Evolutionary conservation across 75 land plant species (phyloP), one percentile per base, ranked within the genome.

Genomic region (Picea glauca): DNA sequence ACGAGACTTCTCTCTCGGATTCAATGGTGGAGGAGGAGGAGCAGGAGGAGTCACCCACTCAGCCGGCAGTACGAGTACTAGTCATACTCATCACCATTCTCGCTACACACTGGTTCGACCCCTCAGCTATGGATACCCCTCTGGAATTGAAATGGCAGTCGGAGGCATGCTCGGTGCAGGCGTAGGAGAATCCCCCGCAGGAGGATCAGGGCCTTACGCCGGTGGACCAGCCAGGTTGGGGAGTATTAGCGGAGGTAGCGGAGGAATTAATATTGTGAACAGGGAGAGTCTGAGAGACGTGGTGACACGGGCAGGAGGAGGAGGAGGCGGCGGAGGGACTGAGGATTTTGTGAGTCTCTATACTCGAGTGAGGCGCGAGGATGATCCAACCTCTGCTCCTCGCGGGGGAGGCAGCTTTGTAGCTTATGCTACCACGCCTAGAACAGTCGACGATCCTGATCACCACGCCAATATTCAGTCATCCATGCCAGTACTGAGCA

Each of bases 1-100:
- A 18, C 58, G 82, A 54, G 93, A 91, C 75, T 90, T 91, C 80
- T 91, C 84, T 76, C 85, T 91, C 54, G 93, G 93, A 23, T 89
- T 89, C 86, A 85, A 83, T 84, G 87, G 86, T 78, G 85, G 81
- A 0, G 63, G 64, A 5, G 26, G 68, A 1, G 62, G n/a, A 32
- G 38, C 21, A 6, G 78, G 74, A 8, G 40, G 50, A 31, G 78
- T 84, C 4, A 84, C 43, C 79, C 21, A 38, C 81, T 26, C 4
- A 77, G 2, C 9, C 81, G 65, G 40, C 76, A 20, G 63, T 13
- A 6, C 32, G 20, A 40, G 13, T 12, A 57, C 61, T 20, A 57
- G 58, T 0, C 33, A 31, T 30, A 2, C 58, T 5, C 59, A 74
- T 21, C 77, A 75, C 77, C 67, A 75, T 7, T 23, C 18, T 33